Percentiles rank a stretch among this genome's conserved stretches.
These are phyloP conservation scores for Fusarium xylarioides DNA, from an alignment of 2,329 filamentous ascomycete genomes.

Conservation along the genomic window DNA sequence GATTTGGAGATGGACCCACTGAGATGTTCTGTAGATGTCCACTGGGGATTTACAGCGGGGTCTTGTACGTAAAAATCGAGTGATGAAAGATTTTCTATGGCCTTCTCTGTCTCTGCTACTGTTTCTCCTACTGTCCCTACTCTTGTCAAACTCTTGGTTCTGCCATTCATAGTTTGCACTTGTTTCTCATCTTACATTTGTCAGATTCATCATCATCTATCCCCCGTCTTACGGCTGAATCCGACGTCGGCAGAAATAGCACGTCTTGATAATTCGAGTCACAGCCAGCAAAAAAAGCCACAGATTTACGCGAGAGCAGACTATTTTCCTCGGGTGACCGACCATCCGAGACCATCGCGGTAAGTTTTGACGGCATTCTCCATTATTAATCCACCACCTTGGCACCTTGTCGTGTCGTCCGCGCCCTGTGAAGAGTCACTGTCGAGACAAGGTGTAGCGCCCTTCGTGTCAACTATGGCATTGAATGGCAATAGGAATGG, in stretches of 20 bases:
- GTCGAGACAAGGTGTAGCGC: background rate
- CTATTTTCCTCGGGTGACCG: background rate
- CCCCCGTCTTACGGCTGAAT: background rate
- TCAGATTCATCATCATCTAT: background rate
- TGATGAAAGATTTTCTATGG: background rate
- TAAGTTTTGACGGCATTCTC: conserved; percentile 5
- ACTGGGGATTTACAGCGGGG: conserved; percentile 6
- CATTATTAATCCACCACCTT: conserved; percentile 35
- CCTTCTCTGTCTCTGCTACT: background rate
- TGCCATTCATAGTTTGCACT: background rate
- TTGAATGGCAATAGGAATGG: background rate
- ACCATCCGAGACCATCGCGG: background rate
- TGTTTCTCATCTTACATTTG: conserved; percentile 8
- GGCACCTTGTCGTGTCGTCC: conserved; percentile 25
- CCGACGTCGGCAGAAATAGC: conserved; percentile 14
- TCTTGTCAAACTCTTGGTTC: background rate
- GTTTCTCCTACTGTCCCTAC: background rate
- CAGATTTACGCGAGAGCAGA: conserved; percentile 11
- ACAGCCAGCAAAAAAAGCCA: conserved; percentile 27
- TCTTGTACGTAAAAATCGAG: conserved; percentile 33
- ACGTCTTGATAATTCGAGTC: conserved; percentile 8
- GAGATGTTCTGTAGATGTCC: conserved; percentile 5
- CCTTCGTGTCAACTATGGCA: background rate
- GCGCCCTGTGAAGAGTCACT: conserved; percentile 20
- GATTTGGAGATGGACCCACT: conserved; percentile 16